Evolutionary conservation across 768 basidiomycete species (phyloP), one percentile per base, ranked within the genome.

Genomic region (Cubamyces sp.): DNA sequence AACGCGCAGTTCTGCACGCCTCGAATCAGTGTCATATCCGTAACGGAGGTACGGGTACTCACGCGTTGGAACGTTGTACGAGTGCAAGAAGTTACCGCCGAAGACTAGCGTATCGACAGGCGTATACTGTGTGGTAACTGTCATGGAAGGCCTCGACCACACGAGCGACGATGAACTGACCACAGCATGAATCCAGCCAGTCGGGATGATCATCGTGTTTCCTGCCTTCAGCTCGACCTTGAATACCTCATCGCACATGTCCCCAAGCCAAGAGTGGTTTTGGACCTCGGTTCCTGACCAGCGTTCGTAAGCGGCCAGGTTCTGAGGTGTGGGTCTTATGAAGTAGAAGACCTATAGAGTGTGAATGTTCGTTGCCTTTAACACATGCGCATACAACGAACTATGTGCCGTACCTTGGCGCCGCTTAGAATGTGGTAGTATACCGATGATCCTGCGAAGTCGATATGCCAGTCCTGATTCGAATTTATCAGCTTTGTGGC

Each of bases 141-240:
- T 48, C 64, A 55, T 60, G n/a, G 54, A 46, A 5, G 57, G 45
- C 54, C 37, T 45, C 39, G 30, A 50, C 40, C 3, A 50, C 23
- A 9, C 8, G 18, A 18, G 37, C 21, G 1, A 6, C 16, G 12
- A 50, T 4, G 19, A 7, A 76, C 90, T 73, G 73, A 96, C 95
- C 42, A 99, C 96, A 12, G 94, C 94, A 72, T 99, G 96, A 61
- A 98, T 98, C 91, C 96, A 99, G 0, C 96, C 96, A 1, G 94
- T 88, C 1, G 96, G 94, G 55, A 97, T 96, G 50, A 96, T 92
- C 89, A 95, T 91, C 4, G 92, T 95, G 66, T 94, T 92, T 8
- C 92, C 93, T 25, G 82, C 79, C 21, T 78, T 76, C 58, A 96
- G 75, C 64, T 89, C 87, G 11, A 96, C 88, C 72, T 91, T 95